phyloP scores from a whole-genome alignment of 306 rosid species.

The Cyamopsis tetragonoloba region DNA sequence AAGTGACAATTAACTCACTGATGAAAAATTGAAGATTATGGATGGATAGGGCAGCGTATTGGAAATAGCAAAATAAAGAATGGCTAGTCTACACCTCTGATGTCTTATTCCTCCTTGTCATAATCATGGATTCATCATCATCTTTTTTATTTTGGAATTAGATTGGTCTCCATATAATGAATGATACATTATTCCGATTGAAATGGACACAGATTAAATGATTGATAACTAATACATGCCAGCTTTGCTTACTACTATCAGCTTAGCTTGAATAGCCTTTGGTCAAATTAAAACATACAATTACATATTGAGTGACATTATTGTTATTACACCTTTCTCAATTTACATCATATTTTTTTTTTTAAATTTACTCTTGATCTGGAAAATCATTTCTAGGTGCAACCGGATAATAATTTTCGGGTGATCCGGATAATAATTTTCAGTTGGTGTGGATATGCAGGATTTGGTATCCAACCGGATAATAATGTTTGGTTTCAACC shows the following conservation, averaged over 20 bases:
- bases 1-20: not conserved
- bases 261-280: too few species aligned
- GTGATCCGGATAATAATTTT: too few species aligned
- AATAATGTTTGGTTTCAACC: too few species aligned
- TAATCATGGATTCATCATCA: constrained; percentile 10
- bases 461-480: too few species aligned
- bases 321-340: too few species aligned
- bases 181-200: constrained; percentile 17
- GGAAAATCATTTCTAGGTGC: too few species aligned
- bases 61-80: constrained; percentile 4
- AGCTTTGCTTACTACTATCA: not conserved
- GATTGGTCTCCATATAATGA: not conserved
- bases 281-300: not conserved
- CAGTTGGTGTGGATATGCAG: too few species aligned
- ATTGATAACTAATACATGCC: not conserved
- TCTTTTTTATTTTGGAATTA: constrained; percentile 12
- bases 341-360: too few species aligned
- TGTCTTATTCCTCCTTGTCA: constrained; percentile 23
- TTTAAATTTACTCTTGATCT: too few species aligned
- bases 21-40: too few species aligned
- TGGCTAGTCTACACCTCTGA: constrained; percentile 1
- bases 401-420: too few species aligned
- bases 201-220: not conserved
- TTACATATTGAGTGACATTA: too few species aligned
- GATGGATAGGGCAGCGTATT: not conserved